A percentile compares a stretch with the other conserved stretches of the same genome.
phyloP scores from a whole-genome alignment of 148 eudicot genomes.

The Vaccinium vitisidaea region DNA sequence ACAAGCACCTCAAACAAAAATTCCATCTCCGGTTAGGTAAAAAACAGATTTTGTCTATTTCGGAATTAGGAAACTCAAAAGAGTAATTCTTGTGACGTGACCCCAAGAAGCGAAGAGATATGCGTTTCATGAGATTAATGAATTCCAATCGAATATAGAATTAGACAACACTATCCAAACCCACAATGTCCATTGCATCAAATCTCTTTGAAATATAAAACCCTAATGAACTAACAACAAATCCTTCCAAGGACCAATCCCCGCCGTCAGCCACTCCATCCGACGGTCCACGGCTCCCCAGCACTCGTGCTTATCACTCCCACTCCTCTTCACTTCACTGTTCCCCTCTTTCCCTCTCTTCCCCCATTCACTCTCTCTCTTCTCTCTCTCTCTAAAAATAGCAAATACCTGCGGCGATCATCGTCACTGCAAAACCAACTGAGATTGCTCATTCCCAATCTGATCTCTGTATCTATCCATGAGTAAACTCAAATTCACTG shows the following conservation, averaged over 20 bases:
- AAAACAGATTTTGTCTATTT: no score
- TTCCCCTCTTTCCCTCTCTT: conserved; percentile 2
- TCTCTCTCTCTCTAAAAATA: conserved; percentile 5
- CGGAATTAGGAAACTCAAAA: no score
- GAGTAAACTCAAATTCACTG: conserved; percentile 6
- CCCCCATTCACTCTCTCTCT: neutral
- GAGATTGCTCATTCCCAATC: neutral
- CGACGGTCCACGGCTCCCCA: conserved; percentile 17
- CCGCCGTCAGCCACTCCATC: conserved; percentile 18
- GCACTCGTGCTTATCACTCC: conserved; percentile 25
- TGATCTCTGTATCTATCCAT: neutral
- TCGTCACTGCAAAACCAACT: neutral
- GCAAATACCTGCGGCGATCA: conserved; percentile 8
- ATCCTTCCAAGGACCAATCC: conserved; percentile 17
- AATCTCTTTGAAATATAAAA: conserved; percentile 18
- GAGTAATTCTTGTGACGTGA: no score
- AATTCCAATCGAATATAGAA: neutral
- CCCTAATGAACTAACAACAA: conserved; percentile 25
- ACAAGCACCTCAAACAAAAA: no score
- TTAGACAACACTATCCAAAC: conserved; percentile 5
- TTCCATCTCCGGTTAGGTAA: no score
- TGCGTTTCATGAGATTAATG: no score
- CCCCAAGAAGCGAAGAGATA: no score
- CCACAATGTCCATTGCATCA: conserved; percentile 1
- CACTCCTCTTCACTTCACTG: neutral